Base-by-base conservation (phyloP, 2,329 filamentous ascomycete species). In the Pezizomycotina sp. region DNA sequence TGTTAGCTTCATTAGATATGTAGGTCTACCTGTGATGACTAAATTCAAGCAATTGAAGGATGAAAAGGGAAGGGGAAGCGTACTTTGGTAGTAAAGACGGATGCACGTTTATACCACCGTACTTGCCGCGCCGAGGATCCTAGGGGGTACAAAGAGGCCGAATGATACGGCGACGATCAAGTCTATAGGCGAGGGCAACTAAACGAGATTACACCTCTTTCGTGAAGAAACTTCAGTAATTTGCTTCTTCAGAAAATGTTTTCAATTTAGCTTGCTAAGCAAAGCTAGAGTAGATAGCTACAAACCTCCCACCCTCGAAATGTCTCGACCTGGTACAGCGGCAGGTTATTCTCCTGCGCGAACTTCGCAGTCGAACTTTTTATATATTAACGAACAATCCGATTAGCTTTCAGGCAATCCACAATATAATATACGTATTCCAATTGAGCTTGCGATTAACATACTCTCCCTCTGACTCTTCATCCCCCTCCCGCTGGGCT, bases 91-190 rank as follows among this genome's bases (percentile, higher is more conserved):
- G 67, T 18, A 93, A 60, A 1, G 86, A 95, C 1, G 89, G 89
- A 53, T 98, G 89, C 2, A 98, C 67, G 56, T 98, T 98, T 3
- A 98, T 60, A 0, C 89, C 89, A 27, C 84, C 84, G 58, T 91
- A 92, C 49, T 70, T 15, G 78, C 70, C 1, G 60, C 60, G 14
- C 61, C 61, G 14, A 98, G 62, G 10, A 95, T 71, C 4, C 81
- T 67, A 1, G 68, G 65, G 1, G 89, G 89, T 1, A 98, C 74
- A 43, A 93, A 77, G 5, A 92, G 67, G 3, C 89, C 89, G 58
- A 95, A 98, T 0, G 89, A 95, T 4, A 95, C 89, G 30, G 84
- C 84, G 28, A 95, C 64, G 48, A 98, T 68, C 40, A 98, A 63
- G 55, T 93, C 83, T 47, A 73, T 71, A 16, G 60, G 49, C 22